Evolutionary conservation across 495 filamentous ascomycete genomes (phyloP).

Genomic region (Cladorrhinum samala): DNA sequence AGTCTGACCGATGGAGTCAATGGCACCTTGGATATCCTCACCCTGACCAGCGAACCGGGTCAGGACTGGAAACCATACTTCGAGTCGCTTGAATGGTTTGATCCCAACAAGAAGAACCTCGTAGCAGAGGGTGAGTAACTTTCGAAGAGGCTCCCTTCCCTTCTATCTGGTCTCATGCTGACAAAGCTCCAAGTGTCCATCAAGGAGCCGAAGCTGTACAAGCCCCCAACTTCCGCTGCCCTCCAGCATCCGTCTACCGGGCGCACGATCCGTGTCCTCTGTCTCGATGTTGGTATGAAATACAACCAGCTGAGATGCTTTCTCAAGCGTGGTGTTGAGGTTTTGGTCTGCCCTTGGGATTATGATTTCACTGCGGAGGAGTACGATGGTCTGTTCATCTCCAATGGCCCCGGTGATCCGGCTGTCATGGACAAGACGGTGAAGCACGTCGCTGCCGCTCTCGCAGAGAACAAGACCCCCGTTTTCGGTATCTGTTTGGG

Average conservation of each 20-base stretch:
- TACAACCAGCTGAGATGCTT: constrained; percentile 95
- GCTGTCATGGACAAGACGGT: constrained; percentile 72
- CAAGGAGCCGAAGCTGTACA: constrained; percentile 71
- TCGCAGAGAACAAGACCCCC: constrained; percentile 70
- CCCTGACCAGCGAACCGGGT: constrained; percentile 23
- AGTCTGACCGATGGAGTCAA: constrained; percentile 44
- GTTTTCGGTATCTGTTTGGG: constrained; percentile 97
- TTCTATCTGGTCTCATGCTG: constrained; percentile 17
- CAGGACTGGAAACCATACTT: constrained; percentile 59
- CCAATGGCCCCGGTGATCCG: constrained; percentile 95
- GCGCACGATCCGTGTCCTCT: constrained; percentile 75
- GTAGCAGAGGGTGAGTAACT: constrained; percentile 78
- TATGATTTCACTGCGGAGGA: constrained; percentile 78
- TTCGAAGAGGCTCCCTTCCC: neutral
- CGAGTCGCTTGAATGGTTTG: constrained; percentile 76
- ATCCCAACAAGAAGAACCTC: constrained; percentile 87
- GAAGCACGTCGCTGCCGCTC: constrained; percentile 62
- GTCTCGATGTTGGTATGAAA: constrained; percentile 94
- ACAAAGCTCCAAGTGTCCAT: constrained; percentile 67
- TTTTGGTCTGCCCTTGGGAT: constrained; percentile 91
- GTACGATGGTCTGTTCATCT: constrained; percentile 95
- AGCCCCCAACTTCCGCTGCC: constrained; percentile 54
- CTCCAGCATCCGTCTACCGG: constrained; percentile 77
- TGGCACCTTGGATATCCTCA: constrained; percentile 34
- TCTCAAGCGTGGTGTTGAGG: constrained; percentile 84